Evolutionary conservation across 2,329 filamentous ascomycete genomes (phyloP), one percentile per base, ranked within the genome.

Genomic region (Fusarium compactum): DNA sequence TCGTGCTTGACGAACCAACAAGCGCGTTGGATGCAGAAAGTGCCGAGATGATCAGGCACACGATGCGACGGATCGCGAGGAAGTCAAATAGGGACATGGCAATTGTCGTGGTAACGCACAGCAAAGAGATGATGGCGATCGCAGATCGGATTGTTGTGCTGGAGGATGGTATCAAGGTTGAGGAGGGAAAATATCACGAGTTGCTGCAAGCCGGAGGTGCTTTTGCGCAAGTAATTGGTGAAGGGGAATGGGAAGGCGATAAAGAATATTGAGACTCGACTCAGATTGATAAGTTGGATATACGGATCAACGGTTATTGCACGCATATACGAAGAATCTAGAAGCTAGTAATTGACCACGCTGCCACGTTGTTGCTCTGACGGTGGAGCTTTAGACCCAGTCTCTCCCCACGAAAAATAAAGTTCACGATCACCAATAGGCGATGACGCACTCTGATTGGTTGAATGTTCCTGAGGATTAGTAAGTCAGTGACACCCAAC

Each of bases 1-100:
- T 98, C 18, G 86, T 98, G 4, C 82, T 98, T 3, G 95, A 98
- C 74, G 95, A 98, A 80, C 93, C 94, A 2, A 98, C 95, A 0
- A 92, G 90, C 27, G 91, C 92, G 1, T 83, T 98, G 0, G 95
- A 98, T 75, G 84, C 86, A 0, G 87, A 90, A 71, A 91, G 87
- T 41, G 90, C 92, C 0, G 85, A 85, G 5, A 80, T 85, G 3
- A 86, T 98, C 6, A 84, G 92, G 15, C 80, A 86, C 11, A 91
- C 91, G 0, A 84, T 97, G 43, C 79, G 78, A 38, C 76, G 76
- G 0, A 79, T 96, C 2, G 82, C 90, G 15, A 65, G 72, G 2
- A 60, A 63, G 24, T 67, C 73, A 58, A 76, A 47, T 20, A 57
- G 57, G 38, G 82, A 82, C 1, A 86, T 93, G 78, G 92, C 92